Evolutionary conservation across 805 yeast species (phyloP).

Genomic region (Aciculoconidium aculeatum): DNA sequence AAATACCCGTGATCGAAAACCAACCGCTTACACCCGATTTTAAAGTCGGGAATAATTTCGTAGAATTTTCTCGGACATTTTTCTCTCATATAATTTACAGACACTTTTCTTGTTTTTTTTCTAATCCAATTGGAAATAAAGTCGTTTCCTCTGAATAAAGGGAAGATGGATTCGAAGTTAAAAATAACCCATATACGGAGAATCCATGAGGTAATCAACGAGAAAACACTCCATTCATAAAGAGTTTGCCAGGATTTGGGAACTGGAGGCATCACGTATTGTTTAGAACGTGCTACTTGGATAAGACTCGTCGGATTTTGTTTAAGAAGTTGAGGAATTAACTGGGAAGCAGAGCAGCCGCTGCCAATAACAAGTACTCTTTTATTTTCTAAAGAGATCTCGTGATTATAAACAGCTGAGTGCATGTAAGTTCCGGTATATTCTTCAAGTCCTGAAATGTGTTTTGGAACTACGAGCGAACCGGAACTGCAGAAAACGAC

Average conservation of each 20-base stretch:
- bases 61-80: conserved; percentile 28
- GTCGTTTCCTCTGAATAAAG: conserved; percentile 27
- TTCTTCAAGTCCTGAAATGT: conserved; percentile 26
- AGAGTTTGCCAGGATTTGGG: conserved; percentile 16
- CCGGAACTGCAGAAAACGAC: conserved; percentile 25
- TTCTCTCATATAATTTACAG: conserved; percentile 19
- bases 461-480: conserved; percentile 31
- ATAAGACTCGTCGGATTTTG: conserved; percentile 19
- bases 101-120: conserved; percentile 14
- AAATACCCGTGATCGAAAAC: conserved; percentile 32
- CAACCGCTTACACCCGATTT: conserved; percentile 36
- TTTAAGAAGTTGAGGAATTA: conserved; percentile 29
- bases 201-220: conserved; percentile 21
- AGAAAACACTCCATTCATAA: conserved; percentile 18
- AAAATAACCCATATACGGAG: conserved; percentile 21
- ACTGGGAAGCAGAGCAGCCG: conserved; percentile 38
- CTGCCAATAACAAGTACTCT: conserved; percentile 35
- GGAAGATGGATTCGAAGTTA: conserved; percentile 28
- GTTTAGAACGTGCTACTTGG: conserved; percentile 30
- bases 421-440: conserved; percentile 35
- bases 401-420: conserved; percentile 33
- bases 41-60: conserved; percentile 29
- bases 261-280: conserved; percentile 33
- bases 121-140: conserved; percentile 19
- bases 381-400: conserved; percentile 25